Conservation (phyloP, 2,329 filamentous ascomycete genomes). For the Bipolaris bicolor region DNA sequence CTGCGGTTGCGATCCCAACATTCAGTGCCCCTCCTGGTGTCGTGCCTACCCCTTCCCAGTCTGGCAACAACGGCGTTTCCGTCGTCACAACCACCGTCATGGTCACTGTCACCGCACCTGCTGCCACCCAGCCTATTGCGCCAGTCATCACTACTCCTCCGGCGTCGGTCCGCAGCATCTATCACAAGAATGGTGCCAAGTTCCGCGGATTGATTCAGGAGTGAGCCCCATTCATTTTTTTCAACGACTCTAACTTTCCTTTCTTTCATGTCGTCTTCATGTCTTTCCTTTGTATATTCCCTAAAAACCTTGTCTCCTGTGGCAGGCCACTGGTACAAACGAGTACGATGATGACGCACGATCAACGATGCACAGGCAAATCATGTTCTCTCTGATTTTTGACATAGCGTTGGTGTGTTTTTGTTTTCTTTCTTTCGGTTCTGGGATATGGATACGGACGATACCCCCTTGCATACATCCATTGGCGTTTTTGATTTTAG, state of each 20-base stretch:
- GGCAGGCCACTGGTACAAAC: slow-evolving; percentile 14
- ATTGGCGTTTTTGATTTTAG: slow-evolving; percentile 16
- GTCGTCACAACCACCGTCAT: slow-evolving; percentile 36
- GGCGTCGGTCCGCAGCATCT: slow-evolving; percentile 6
- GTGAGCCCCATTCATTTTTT: neutral
- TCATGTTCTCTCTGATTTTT: neutral
- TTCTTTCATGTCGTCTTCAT: slow-evolving; percentile 1
- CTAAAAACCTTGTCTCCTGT: slow-evolving; percentile 1
- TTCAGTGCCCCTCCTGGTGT: slow-evolving; percentile 23
- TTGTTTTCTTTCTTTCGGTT: slow-evolving; percentile 1
- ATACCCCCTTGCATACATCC: slow-evolving; percentile 27
- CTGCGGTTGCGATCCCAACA: slow-evolving; percentile 23
- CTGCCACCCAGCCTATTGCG: slow-evolving; percentile 7
- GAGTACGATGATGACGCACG: slow-evolving; percentile 1
- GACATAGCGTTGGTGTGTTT: slow-evolving; percentile 2
- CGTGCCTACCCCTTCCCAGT: slow-evolving; percentile 10
- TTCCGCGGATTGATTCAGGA: slow-evolving; percentile 26
- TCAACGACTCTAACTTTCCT: neutral
- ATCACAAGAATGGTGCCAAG: slow-evolving; percentile 31
- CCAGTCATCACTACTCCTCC: slow-evolving; percentile 5
- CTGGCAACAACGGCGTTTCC: slow-evolving; percentile 19
- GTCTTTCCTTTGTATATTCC: neutral
- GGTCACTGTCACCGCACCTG: slow-evolving; percentile 24
- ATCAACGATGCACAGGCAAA: neutral
- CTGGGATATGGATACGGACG: slow-evolving; percentile 9